A percentile compares a stretch with the other conserved stretches of the same genome.
Evolutionary conservation across 2,329 filamentous ascomycete genomes (phyloP).

Genomic region (Chaetomiaceae sp.): DNA sequence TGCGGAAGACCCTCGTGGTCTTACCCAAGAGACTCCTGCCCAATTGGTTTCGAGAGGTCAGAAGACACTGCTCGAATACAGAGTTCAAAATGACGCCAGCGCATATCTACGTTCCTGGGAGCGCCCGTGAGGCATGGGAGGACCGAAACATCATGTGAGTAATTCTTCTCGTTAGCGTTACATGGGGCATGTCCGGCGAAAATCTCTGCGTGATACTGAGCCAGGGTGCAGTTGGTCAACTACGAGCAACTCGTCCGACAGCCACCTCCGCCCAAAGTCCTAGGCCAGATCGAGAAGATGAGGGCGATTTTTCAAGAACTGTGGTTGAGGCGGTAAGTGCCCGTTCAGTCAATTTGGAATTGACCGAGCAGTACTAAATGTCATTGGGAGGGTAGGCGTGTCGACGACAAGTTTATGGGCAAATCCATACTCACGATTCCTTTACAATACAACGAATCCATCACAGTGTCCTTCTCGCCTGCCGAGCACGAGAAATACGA

Average conservation of each 20-base stretch:
- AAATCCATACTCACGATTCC: too few relatives aligned
- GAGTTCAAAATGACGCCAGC: background rate
- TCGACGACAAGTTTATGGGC: slow-evolving; percentile 12
- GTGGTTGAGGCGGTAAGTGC: slow-evolving; percentile 3
- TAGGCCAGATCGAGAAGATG: background rate
- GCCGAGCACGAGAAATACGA: too few relatives aligned
- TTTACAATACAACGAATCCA: too few relatives aligned
- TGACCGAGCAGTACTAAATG: background rate
- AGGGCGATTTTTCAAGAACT: background rate
- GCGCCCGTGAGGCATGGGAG: background rate
- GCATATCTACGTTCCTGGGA: background rate
- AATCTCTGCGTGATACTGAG: background rate
- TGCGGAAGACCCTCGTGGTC: slow-evolving; percentile 36
- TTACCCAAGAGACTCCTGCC: slow-evolving; percentile 30
- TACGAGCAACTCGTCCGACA: slow-evolving; percentile 11
- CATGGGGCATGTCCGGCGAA: too few relatives aligned
- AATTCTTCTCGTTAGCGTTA: too few relatives aligned
- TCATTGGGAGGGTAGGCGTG: background rate
- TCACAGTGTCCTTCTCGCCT: too few relatives aligned
- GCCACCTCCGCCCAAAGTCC: background rate
- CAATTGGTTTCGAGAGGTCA: slow-evolving; percentile 37
- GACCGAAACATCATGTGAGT: slow-evolving; percentile 10
- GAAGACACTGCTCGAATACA: slow-evolving; percentile 22
- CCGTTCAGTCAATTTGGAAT: too few relatives aligned
- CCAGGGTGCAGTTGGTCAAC: slow-evolving; percentile 6